Percentiles rank a stretch among this genome's conserved stretches.
Conservation (phyloP, 2,329 filamentous ascomycete genomes). For the Basipetospora sp. region DNA sequence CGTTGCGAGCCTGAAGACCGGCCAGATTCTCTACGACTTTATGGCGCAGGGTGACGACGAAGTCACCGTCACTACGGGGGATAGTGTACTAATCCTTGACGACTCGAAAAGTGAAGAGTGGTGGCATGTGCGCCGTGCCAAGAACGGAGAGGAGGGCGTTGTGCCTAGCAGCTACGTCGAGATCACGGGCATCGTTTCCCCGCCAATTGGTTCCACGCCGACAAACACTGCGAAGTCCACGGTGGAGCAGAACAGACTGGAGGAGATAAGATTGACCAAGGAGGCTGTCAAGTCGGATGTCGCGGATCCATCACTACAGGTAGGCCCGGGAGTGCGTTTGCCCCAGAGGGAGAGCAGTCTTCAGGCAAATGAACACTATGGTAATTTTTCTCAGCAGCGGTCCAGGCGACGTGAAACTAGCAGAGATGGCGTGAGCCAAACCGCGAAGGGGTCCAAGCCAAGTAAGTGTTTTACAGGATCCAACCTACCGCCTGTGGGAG, state of each 20-base stretch:
- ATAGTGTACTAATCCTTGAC: slow-evolving; percentile 82
- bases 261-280: slow-evolving; percentile 72
- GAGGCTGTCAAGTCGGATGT: slow-evolving; percentile 53
- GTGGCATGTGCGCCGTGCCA: slow-evolving; percentile 87
- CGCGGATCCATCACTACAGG: slow-evolving; percentile 43
- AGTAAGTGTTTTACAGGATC: slow-evolving; percentile 41
- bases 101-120: slow-evolving; percentile 90
- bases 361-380: slow-evolving; percentile 49
- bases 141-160: slow-evolving; percentile 87
- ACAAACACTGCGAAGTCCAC: slow-evolving; percentile 42
- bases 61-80: slow-evolving; percentile 76
- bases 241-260: slow-evolving; percentile 62
- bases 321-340: slow-evolving; percentile 63
- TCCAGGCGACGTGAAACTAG: slow-evolving; percentile 50
- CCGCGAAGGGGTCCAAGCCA: slow-evolving; percentile 40
- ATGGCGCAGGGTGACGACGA: slow-evolving; percentile 93
- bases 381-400: slow-evolving; percentile 57
- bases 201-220: slow-evolving; percentile 34
- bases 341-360: slow-evolving; percentile 71
- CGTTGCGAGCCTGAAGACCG: slow-evolving; percentile 59
- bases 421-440: slow-evolving; percentile 22
- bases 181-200: slow-evolving; percentile 52
- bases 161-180: slow-evolving; percentile 95
- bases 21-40: slow-evolving; percentile 84
- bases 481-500: too few species aligned